Evolutionary conservation across 805 yeast species (phyloP).

Genomic region (Spathaspora girioi): DNA sequence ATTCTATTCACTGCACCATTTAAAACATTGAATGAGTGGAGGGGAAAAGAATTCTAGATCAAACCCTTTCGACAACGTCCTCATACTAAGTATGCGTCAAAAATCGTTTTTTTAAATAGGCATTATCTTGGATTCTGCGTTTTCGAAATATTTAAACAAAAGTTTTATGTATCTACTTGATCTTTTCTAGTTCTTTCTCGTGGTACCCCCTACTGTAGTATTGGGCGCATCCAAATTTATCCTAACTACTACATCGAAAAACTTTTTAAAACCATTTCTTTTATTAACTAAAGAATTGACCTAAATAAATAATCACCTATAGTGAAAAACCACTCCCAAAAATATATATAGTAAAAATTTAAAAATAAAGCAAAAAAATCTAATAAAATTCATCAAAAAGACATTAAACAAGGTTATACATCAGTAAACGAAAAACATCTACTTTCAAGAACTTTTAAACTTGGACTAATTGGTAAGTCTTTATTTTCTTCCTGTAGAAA

Average conservation of each 20-base stretch:
- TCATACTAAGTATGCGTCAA: conserved; percentile 28
- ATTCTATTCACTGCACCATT: conserved; percentile 41
- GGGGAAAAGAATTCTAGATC: conserved; percentile 38
- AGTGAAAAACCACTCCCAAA: not conserved
- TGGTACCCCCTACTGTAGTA: not conserved
- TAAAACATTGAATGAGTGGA: conserved; percentile 30
- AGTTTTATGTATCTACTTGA: too few relatives aligned
- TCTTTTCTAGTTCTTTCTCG: too few relatives aligned
- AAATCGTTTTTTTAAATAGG: not conserved
- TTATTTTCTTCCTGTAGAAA: conserved; percentile 2
- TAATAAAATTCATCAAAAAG: not conserved
- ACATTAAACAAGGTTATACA: conserved; percentile 1
- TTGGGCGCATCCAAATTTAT: too few relatives aligned
- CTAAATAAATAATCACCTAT: not conserved
- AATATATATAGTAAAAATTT: not conserved
- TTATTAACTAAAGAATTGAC: not conserved
- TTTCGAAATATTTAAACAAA: conserved; percentile 25
- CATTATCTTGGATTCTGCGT: conserved; percentile 34
- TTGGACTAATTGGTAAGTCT: conserved; percentile 18
- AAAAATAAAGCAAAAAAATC: not conserved
- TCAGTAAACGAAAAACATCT: conserved; percentile 24
- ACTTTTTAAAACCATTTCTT: not conserved
- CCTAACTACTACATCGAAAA: too few relatives aligned
- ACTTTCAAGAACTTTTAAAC: conserved; percentile 31
- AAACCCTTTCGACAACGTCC: conserved; percentile 27